Conservation (phyloP, 2,329 filamentous ascomycete species). For the Rachicladosporium sp. region DNA sequence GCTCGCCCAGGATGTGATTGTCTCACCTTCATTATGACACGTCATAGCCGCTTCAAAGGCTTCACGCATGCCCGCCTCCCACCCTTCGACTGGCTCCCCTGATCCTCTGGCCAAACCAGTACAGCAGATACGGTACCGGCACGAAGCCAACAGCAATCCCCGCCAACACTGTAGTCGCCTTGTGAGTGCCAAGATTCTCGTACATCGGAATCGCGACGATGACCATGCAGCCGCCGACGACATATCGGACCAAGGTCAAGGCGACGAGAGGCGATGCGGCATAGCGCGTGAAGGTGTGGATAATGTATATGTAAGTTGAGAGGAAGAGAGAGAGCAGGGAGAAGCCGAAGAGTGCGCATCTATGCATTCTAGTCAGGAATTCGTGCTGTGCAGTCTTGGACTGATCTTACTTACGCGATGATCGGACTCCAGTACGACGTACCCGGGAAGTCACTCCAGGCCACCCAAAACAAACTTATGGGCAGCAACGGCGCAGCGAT, state of each 20-base stretch:
- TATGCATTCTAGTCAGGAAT: slow-evolving; percentile 33
- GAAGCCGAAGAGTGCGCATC: slow-evolving; percentile 35
- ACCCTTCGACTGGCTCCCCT: no score
- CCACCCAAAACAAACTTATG: slow-evolving; percentile 39
- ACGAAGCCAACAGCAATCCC: slow-evolving; percentile 13
- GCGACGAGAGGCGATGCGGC: slow-evolving; percentile 28
- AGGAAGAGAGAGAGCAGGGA: slow-evolving; percentile 34
- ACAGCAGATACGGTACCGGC: slow-evolving; percentile 8
- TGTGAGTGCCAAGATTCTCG: slow-evolving; percentile 26
- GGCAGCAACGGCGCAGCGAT: slow-evolving; percentile 32
- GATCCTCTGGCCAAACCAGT: slow-evolving; percentile 3
- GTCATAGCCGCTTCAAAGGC: no score
- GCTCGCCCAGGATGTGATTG: no score
- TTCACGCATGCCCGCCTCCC: no score
- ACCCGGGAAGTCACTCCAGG: slow-evolving; percentile 31
- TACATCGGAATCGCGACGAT: slow-evolving; percentile 29
- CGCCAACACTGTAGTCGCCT: slow-evolving; percentile 29
- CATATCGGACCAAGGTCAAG: slow-evolving; percentile 17
- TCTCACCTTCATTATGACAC: no score
- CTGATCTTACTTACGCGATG: background rate
- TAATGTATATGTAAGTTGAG: slow-evolving; percentile 21
- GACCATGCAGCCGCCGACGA: slow-evolving; percentile 27
- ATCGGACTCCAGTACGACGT: slow-evolving; percentile 1
- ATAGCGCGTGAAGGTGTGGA: slow-evolving; percentile 28
- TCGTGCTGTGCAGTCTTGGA: slow-evolving; percentile 1